Base-by-base conservation (phyloP, 2,329 filamentous ascomycete species). In the Fusarium hostae region DNA sequence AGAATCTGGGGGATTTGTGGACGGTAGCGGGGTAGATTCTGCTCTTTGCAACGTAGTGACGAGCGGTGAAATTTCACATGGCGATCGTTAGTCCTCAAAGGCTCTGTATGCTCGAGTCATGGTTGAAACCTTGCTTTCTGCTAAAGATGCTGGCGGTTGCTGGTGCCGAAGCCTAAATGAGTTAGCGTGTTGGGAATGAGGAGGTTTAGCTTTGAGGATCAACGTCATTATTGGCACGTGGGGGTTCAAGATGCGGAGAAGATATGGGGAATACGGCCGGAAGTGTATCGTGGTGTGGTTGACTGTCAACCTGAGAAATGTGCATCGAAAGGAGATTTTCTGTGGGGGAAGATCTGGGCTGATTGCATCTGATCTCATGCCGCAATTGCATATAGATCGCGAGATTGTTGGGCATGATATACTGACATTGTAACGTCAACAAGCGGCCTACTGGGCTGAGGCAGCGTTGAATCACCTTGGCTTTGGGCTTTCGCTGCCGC, bases 241-340 rank as follows among this genome's bases (percentile, higher is more conserved):
- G 61, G 61, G 61, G 54, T 26, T 30, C n/a, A n/a, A 9, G 22
- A 34, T 56, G 39, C 40, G 52, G 52, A 54, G 50, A 54, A 54
- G 24, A 30, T 22, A 41, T 40, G 50, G 52, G 39, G 15, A 59
- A 20, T n/a, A 1, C 7, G 34, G 11, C 54, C 26, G 41, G 59
- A n/a, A 44, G 6, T 28, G 26, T 32, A 20, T 37, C 44, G 15
- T 37, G n/a, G 20, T 18, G 22, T 26, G 61, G 61, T 63, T 55
- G 61, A 64, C 45, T 56, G 61, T 64, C 61, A 13, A 63, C 61
- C 61, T 64, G 52, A 16, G 24, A 26, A 10, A 9, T 12, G 15
- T 26, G 20, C 43, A 15, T 34, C 16, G 26, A 2, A 22, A 61
- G 63, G 55, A 39, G 24, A 39, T 8, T 54, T 39, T 44, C 1